A percentile compares a stretch with the other conserved stretches of the same genome.
These are phyloP conservation scores for Candida xiaguanensis DNA, from an alignment of 805 yeast species.

Conservation along the genomic window DNA sequence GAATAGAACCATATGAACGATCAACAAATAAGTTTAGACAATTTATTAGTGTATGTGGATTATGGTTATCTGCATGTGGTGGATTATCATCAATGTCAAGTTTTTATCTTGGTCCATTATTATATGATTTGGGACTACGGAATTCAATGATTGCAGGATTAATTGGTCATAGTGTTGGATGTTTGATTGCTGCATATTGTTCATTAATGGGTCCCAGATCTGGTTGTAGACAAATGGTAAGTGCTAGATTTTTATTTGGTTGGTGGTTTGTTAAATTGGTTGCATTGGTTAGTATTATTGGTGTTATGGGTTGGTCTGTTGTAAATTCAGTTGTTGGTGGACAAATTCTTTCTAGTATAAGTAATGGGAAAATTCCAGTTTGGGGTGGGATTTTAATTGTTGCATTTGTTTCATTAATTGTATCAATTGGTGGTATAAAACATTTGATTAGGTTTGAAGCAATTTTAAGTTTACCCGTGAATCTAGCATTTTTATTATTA, in stretches of 20 bases:
- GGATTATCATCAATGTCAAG: conserved; percentile 89
- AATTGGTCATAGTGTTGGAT: conserved; percentile 63
- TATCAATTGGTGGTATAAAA: conserved; percentile 76
- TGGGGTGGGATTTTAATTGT: conserved; percentile 74
- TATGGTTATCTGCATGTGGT: conserved; percentile 85
- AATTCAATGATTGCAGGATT: conserved; percentile 63
- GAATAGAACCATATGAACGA: conserved; percentile 66
- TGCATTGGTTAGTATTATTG: conserved; percentile 65
- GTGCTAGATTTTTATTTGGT: conserved; percentile 77
- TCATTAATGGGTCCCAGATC: conserved; percentile 87
- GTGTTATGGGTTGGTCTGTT: conserved; percentile 90
- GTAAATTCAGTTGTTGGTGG: conserved; percentile 90
- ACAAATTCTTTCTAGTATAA: conserved; percentile 65
- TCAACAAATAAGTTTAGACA: conserved; percentile 32
- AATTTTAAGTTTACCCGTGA: conserved; percentile 63
- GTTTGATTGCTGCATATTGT: conserved; percentile 77
- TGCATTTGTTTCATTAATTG: conserved; percentile 56
- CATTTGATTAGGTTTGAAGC: conserved; percentile 68
- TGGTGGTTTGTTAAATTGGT: conserved; percentile 81
- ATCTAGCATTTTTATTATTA: conserved; percentile 61
- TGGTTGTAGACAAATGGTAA: conserved; percentile 86
- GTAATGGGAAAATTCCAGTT: conserved; percentile 62
- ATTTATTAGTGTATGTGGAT: conserved; percentile 52
- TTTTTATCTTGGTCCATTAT: conserved; percentile 68
- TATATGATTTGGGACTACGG: conserved; percentile 65